A percentile compares a stretch with the other conserved stretches of the same genome.
phyloP scores from a whole-genome alignment of 2,329 filamentous ascomycete genomes.

The Stagonosporopsis vannaccii region DNA sequence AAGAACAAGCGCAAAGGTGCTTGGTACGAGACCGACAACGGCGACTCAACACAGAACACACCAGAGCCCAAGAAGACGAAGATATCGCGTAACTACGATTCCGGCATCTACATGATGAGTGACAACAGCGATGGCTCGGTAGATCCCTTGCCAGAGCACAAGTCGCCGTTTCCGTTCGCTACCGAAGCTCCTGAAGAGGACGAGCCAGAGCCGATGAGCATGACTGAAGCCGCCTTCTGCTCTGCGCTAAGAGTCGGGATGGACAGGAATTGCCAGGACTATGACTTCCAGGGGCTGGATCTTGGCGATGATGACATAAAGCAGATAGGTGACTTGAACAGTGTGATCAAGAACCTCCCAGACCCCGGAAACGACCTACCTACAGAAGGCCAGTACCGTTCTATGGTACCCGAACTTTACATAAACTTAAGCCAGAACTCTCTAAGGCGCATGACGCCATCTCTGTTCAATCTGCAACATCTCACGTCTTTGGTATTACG shows the following conservation, averaged over 20 bases:
- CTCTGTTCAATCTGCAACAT: conserved; percentile 36
- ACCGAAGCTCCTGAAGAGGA: conserved; percentile 7
- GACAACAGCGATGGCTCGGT: conserved; percentile 32
- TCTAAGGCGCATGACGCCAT: conserved; percentile 28
- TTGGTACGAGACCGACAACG: conserved; percentile 37
- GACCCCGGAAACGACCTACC: conserved; percentile 37
- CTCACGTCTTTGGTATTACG: conserved; percentile 36
- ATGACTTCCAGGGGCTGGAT: conserved; percentile 21
- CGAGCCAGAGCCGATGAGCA: conserved; percentile 12
- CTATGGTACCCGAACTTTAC: conserved; percentile 37
- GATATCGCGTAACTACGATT: conserved; percentile 42
- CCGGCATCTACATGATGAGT: conserved; percentile 43
- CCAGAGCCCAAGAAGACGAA: conserved; percentile 36
- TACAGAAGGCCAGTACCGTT: conserved; percentile 39
- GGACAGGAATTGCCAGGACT: conserved; percentile 25
- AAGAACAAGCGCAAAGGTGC: conserved; percentile 45
- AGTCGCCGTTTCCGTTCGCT: conserved; percentile 23
- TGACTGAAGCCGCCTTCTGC: conserved; percentile 20
- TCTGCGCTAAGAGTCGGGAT: conserved; percentile 22
- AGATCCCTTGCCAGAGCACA: conserved; percentile 21
- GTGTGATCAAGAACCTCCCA: conserved; percentile 33
- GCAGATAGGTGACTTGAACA: conserved; percentile 35
- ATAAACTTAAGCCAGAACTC: conserved; percentile 34
- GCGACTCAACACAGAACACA: conserved; percentile 23
- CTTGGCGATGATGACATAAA: conserved; percentile 34